Base-by-base conservation (phyloP, 208 protist species). In the Leishmania major region DNA sequence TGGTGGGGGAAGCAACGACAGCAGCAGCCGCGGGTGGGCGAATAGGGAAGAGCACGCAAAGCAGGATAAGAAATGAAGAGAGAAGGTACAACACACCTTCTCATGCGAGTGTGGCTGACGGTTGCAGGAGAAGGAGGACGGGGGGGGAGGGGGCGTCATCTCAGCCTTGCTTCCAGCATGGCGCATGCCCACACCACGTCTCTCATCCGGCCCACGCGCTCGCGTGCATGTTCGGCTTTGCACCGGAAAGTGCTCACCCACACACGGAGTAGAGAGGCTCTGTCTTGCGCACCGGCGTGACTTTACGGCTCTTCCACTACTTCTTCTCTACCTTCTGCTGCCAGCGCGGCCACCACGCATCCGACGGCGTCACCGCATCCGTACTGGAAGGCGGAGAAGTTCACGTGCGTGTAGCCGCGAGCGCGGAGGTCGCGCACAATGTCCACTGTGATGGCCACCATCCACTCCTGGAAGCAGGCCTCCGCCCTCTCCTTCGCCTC, bases 341-440 rank as follows among this genome's bases (percentile, higher is more conserved):
- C 60, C 43, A 91, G 69, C 28, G 76, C 35, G 28, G 75, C 57
- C 31, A 85, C 82, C 19, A 90, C 85, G 25, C 77, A 85, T 17
- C 80, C 82, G 13, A 93, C 31, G 1, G 80, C 75, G 40, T 80
- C 77, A 15, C 81, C 80, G 53, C 83, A 86, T 22, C 72, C 83
- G 75, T 89, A 90, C 62, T 80, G 82, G 62, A 89, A 91, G 13
- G 82, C 72, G 25, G 87, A 86, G 76, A 91, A 88, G 77, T 91
- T 86, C 28, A 91, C 28, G 57, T 86, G 83, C 43, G 75, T 47
- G 80, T 89, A 86, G 31, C 86, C 86, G 25, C 5, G 25, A 19
- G 62, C 67, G 66, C 82, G 51, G 25, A 90, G 72, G 28, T 67
- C 51, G 22, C 75, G 53, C 19, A 80, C 84, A 67, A 90, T 19